Percentiles rank a stretch among this genome's conserved stretches.
Evolutionary conservation across 495 filamentous ascomycete species (phyloP).

Genomic region (Oidiodendron maius): DNA sequence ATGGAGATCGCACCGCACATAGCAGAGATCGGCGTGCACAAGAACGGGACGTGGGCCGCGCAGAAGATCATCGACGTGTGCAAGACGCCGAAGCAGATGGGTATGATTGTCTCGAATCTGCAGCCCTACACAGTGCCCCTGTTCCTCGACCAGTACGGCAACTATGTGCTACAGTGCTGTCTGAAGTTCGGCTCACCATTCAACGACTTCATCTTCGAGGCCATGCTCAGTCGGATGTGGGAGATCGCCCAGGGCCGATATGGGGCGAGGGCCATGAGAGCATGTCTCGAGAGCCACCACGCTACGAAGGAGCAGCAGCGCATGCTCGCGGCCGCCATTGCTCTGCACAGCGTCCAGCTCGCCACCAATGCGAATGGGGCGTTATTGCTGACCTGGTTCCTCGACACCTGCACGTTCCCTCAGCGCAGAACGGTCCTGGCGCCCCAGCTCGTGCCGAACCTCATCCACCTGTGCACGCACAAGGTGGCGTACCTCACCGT

Average conservation of each 20-base stretch:
- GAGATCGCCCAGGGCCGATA: conserved; percentile 90
- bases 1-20: conserved; percentile 81
- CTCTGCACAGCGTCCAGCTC: conserved; percentile 91
- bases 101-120: conserved; percentile 74
- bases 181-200: conserved; percentile 81
- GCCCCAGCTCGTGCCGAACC: conserved; percentile 85
- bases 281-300: conserved; percentile 94
- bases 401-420: conserved; percentile 96
- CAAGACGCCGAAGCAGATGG: conserved; percentile 77
- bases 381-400: conserved; percentile 91
- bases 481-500: conserved; percentile 98
- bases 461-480: conserved; percentile 97
- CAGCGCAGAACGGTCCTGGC: conserved; percentile 87
- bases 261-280: conserved; percentile 91
- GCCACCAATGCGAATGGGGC: conserved; percentile 96
- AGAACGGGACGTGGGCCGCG: conserved; percentile 98
- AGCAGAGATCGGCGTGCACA: conserved; percentile 95
- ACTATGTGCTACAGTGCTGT: conserved; percentile 96
- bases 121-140: conserved; percentile 80
- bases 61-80: conserved; percentile 99
- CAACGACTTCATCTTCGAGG: conserved; percentile 97
- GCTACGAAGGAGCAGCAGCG: conserved; percentile 92
- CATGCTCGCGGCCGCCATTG: conserved; percentile 90
- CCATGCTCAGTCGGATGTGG: conserved; percentile 94
- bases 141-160: conserved; percentile 96